These are phyloP conservation scores for Globisporangium heterothallicum DNA, from an alignment of 352 stramenopile genomes.

Conservation along the genomic window DNA sequence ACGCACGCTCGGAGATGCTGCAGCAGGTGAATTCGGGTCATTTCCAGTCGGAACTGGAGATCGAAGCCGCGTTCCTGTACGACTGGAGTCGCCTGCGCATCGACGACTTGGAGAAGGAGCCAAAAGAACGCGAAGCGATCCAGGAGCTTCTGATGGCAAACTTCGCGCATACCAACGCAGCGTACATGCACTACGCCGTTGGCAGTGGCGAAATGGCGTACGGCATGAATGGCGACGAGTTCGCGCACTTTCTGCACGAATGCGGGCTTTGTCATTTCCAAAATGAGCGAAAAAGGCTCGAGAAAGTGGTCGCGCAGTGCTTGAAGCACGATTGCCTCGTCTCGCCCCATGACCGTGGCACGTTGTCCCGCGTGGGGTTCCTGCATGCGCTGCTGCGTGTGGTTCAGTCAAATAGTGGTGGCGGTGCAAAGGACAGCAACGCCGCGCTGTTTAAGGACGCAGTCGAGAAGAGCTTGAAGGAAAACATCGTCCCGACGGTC, in stretches of 20 bases:
- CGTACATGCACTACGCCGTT: slow-evolving; percentile 73
- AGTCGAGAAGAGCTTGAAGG: slow-evolving; percentile 43
- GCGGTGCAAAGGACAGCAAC: slow-evolving; percentile 16
- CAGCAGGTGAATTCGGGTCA: slow-evolving; percentile 74
- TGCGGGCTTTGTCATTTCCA: slow-evolving; percentile 39
- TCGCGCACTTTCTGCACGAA: slow-evolving; percentile 77
- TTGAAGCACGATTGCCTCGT: slow-evolving; percentile 32
- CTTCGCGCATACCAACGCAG: slow-evolving; percentile 47
- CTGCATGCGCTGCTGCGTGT: slow-evolving; percentile 57
- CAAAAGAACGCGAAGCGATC: slow-evolving; percentile 36
- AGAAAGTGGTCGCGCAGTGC: slow-evolving; percentile 37
- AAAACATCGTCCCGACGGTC: slow-evolving; percentile 43
- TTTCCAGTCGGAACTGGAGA: slow-evolving; percentile 74
- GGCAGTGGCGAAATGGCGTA: slow-evolving; percentile 60
- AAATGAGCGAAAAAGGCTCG: slow-evolving; percentile 23
- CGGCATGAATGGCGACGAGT: slow-evolving; percentile 60
- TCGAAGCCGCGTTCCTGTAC: slow-evolving; percentile 77
- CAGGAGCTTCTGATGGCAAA: slow-evolving; percentile 54
- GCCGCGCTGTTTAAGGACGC: slow-evolving; percentile 13
- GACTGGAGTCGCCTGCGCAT: slow-evolving; percentile 55
- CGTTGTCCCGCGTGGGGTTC: slow-evolving; percentile 63
- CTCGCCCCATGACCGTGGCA: slow-evolving; percentile 46
- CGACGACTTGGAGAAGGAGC: slow-evolving; percentile 51
- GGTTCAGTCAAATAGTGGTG: slow-evolving; percentile 13
- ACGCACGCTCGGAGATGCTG: slow-evolving; percentile 59